These are phyloP conservation scores for Arctostaphylos glauca DNA, from an alignment of 148 eudicot genomes.

Conservation along the genomic window DNA sequence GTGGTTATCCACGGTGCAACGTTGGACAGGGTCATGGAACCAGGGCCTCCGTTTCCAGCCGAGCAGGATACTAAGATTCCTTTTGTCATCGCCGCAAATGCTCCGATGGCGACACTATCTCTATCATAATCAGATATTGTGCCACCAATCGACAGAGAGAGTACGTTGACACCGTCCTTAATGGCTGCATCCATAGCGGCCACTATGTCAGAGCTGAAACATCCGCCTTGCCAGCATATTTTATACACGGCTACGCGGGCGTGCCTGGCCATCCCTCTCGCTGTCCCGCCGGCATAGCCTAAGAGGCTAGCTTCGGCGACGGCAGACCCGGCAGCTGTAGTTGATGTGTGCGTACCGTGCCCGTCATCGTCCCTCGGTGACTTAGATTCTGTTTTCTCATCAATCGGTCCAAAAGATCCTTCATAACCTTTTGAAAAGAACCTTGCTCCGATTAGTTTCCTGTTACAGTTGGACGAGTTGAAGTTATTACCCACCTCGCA, in stretches of 20 bases:
- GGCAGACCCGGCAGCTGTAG: slow-evolving; percentile 75
- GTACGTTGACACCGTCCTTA: slow-evolving; percentile 67
- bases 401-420: slow-evolving; percentile 59
- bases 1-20: slow-evolving; percentile 94
- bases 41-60: slow-evolving; percentile 81
- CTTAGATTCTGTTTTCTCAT: slow-evolving; percentile 52
- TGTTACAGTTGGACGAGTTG: slow-evolving; percentile 52
- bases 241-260: slow-evolving; percentile 77
- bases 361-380: slow-evolving; percentile 92
- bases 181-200: slow-evolving; percentile 83
- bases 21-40: slow-evolving; percentile 54
- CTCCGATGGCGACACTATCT: slow-evolving; percentile 69
- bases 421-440: slow-evolving; percentile 69
- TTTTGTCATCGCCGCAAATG: slow-evolving; percentile 56
- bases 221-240: slow-evolving; percentile 77
- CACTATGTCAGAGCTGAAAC: slow-evolving; percentile 66
- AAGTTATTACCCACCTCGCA: slow-evolving; percentile 63
- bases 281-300: slow-evolving; percentile 70
- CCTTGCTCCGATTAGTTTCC: slow-evolving; percentile 78
- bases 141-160: slow-evolving; percentile 80
- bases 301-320: slow-evolving; percentile 64
- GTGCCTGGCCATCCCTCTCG: slow-evolving; percentile 76
- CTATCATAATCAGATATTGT: slow-evolving; percentile 46
- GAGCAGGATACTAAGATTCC: slow-evolving; percentile 75
- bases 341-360: slow-evolving; percentile 90